Percentiles rank a stretch among this genome's conserved stretches.
Conservation (phyloP, 352 stramenopile genomes). For the Globisporangium cederbergense region DNA sequence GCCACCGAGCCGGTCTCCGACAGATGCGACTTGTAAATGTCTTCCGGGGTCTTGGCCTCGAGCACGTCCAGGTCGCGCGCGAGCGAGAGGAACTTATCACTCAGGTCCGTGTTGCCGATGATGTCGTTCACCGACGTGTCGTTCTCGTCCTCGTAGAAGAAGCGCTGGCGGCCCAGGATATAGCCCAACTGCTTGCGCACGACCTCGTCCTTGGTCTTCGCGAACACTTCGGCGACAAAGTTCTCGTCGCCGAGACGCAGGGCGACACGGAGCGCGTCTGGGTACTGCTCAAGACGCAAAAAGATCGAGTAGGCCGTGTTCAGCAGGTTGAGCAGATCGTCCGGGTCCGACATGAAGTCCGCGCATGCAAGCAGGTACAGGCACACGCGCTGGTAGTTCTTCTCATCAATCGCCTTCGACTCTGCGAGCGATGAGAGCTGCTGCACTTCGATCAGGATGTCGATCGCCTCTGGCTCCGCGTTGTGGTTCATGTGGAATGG, state of each 20-base stretch:
- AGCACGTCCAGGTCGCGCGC: slow-evolving; percentile 97
- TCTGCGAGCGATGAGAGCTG: slow-evolving; percentile 93
- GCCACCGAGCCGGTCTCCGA: slow-evolving; percentile 92
- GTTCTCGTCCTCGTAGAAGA: slow-evolving; percentile 94
- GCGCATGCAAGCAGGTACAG: slow-evolving; percentile 98
- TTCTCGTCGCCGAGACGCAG: slow-evolving; percentile 89
- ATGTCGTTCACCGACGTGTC: slow-evolving; percentile 90
- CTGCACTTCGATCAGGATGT: slow-evolving; percentile 99
- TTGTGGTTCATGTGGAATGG: slow-evolving; percentile 99
- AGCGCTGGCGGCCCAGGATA: slow-evolving; percentile 93
- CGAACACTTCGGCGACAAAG: slow-evolving; percentile 73
- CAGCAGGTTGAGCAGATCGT: slow-evolving; percentile 93
- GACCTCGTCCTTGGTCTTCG: slow-evolving; percentile 63
- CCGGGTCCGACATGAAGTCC: slow-evolving; percentile 98
- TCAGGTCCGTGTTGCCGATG: slow-evolving; percentile 97
- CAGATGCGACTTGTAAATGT: slow-evolving; percentile 99
- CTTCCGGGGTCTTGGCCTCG: slow-evolving; percentile 95
- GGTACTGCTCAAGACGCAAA: slow-evolving; percentile 90
- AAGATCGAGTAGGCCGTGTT: slow-evolving; percentile 96
- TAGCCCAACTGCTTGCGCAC: slow-evolving; percentile 93
- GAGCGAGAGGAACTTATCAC: slow-evolving; percentile 95
- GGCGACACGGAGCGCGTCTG: slow-evolving; percentile 96
- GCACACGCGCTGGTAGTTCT: slow-evolving; percentile 98
- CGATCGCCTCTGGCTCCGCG: slow-evolving; percentile 97
- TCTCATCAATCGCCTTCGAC: slow-evolving; percentile 94